Percentiles rank a stretch among this genome's conserved stretches.
Evolutionary conservation across 441 rosid genomes (phyloP).

Genomic region (Macaranga tanarius): DNA sequence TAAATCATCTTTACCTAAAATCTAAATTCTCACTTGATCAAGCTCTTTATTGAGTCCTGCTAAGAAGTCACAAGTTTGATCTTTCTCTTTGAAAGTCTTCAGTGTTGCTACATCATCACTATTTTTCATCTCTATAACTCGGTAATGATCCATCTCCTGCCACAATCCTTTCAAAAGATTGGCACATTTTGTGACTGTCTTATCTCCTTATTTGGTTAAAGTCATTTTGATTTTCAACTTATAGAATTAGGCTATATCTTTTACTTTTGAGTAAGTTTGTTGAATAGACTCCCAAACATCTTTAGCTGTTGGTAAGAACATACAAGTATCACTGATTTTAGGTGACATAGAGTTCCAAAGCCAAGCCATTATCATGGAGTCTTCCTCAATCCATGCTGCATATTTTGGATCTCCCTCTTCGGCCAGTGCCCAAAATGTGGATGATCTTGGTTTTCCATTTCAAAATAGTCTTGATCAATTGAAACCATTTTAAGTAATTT

Average conservation of each 20-base stretch:
- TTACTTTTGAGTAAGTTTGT: no score
- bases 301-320: no score
- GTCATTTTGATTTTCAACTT: no score
- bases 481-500: no score
- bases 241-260: no score
- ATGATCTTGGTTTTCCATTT: no score
- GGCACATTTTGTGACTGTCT: no score
- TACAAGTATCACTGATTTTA: neutral
- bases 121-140: neutral
- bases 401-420: neutral
- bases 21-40: no score
- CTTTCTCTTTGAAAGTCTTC: neutral
- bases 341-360: neutral
- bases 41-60: no score
- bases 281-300: neutral
- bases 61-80: neutral
- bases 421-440: neutral
- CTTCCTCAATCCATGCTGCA: neutral
- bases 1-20: no score
- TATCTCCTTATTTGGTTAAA: neutral
- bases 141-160: neutral
- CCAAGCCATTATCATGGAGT: neutral
- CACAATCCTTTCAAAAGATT: neutral
- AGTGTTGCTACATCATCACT: neutral
- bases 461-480: no score